Evolutionary conservation across 495 filamentous ascomycete genomes (phyloP).

Genomic region (Penicillium daleae): DNA sequence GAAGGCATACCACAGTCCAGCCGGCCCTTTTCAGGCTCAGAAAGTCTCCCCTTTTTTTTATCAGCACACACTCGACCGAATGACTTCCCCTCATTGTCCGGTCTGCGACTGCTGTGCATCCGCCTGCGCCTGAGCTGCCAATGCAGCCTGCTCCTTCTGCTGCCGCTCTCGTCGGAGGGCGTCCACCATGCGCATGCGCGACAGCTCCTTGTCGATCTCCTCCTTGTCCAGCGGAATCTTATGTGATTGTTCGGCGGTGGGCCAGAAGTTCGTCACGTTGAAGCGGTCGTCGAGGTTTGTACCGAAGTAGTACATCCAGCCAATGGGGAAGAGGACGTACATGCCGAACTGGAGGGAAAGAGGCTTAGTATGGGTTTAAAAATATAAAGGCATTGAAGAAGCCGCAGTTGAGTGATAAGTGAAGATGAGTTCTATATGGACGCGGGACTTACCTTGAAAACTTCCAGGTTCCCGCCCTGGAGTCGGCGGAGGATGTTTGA

Average conservation of each 20-base stretch:
- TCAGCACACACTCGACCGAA: too few species aligned
- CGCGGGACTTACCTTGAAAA: conserved; percentile 76
- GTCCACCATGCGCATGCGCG: conserved; percentile 64
- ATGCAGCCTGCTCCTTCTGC: conserved; percentile 60
- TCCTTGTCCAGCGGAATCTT: conserved; percentile 86
- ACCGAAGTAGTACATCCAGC: conserved; percentile 99
- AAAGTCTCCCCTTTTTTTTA: not conserved
- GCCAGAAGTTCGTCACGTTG: conserved; percentile 90
- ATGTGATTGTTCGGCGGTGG: conserved; percentile 80
- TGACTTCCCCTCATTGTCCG: conserved; percentile 14
- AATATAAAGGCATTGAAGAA: not conserved
- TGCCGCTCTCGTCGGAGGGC: conserved; percentile 45
- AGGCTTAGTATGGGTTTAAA: conserved; percentile 2
- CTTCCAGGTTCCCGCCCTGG: conserved; percentile 87
- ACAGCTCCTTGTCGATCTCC: conserved; percentile 78
- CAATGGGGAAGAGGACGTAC: conserved; percentile 98
- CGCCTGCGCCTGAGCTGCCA: conserved; percentile 46
- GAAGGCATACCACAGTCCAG: not conserved
- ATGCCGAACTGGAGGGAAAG: conserved; percentile 76
- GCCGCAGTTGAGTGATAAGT: not conserved
- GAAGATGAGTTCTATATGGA: not conserved
- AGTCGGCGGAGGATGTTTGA: conserved; percentile 47
- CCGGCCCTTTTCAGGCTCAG: not conserved
- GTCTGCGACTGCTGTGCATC: conserved; percentile 25
- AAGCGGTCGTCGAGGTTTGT: conserved; percentile 96